phyloP scores from a whole-genome alignment of 805 yeast genomes.

The Alloascoidea africana region DNA sequence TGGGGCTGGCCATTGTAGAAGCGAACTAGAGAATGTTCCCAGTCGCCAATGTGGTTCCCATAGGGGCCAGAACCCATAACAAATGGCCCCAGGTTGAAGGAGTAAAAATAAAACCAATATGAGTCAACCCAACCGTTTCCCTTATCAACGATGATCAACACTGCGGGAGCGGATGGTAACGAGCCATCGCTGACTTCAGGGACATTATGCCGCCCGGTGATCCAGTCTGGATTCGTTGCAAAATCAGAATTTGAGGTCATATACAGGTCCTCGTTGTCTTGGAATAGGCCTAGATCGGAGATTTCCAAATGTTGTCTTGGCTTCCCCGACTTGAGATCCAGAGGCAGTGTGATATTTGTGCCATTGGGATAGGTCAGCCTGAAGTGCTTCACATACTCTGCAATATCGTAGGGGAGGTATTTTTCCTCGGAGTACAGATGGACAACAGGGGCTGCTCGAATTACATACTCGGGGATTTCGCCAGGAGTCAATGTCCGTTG shows the following conservation, averaged over 20 bases:
- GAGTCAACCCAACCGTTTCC: conserved; percentile 94
- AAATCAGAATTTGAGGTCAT: conserved; percentile 62
- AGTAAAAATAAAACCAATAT: conserved; percentile 90
- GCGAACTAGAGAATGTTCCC: conserved; percentile 91
- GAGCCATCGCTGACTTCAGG: conserved; percentile 65
- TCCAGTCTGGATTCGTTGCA: conserved; percentile 63
- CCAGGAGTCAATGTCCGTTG: background rate
- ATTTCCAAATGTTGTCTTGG: conserved; percentile 11
- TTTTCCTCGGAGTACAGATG: conserved; percentile 80
- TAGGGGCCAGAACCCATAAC: conserved; percentile 97
- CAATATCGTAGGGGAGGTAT: conserved; percentile 73
- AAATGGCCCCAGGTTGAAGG: conserved; percentile 89
- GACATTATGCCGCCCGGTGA: conserved; percentile 52
- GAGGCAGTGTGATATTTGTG: conserved; percentile 18
- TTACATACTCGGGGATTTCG: background rate
- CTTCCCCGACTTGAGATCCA: conserved; percentile 17
- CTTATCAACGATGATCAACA: conserved; percentile 73
- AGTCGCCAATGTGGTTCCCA: conserved; percentile 95
- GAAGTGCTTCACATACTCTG: conserved; percentile 53
- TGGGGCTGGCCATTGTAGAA: conserved; percentile 70
- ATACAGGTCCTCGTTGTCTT: conserved; percentile 25
- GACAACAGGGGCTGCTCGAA: conserved; percentile 44
- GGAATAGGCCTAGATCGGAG: conserved; percentile 17
- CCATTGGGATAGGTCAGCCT: conserved; percentile 39
- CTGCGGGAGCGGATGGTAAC: conserved; percentile 65